Evolutionary conservation across 2,329 filamentous ascomycete species (phyloP).

Genomic region (Tolypocladium inflatum): DNA sequence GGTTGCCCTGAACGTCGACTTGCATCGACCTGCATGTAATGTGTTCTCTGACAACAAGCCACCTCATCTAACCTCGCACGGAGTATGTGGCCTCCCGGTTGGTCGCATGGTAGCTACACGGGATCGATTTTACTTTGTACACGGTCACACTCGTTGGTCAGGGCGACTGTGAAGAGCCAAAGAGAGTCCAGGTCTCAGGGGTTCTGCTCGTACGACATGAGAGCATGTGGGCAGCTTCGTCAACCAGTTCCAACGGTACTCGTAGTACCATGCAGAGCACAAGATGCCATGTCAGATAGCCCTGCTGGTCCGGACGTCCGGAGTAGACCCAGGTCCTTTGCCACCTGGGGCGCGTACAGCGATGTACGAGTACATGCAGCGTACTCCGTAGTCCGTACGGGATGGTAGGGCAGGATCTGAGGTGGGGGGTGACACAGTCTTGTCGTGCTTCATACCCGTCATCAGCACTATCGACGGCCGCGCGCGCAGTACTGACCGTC

Average conservation of each 20-base stretch:
- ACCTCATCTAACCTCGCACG: not conserved
- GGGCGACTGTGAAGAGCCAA: not conserved
- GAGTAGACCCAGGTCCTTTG: not conserved
- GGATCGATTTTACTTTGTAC: not conserved
- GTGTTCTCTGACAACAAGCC: not conserved
- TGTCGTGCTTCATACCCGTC: no score
- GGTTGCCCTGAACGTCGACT: not conserved
- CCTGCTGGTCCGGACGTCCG: no score
- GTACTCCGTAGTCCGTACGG: not conserved
- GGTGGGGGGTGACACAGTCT: not conserved
- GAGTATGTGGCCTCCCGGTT: not conserved
- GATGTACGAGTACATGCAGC: not conserved
- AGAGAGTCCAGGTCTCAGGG: not conserved
- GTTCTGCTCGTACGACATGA: not conserved
- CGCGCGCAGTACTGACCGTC: not conserved
- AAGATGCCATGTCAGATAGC: not conserved
- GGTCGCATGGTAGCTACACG: not conserved
- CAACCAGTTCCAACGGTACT: not conserved
- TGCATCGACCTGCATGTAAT: not conserved
- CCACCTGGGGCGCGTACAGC: not conserved
- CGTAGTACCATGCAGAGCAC: not conserved
- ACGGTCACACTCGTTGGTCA: not conserved
- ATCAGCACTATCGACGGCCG: no score
- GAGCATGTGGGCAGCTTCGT: no score
- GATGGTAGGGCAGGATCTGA: not conserved